Percentiles rank a stretch among this genome's conserved stretches.
Conservation (phyloP, 1,284 basidiomycete genomes). For the Ustilago cynodontis region DNA sequence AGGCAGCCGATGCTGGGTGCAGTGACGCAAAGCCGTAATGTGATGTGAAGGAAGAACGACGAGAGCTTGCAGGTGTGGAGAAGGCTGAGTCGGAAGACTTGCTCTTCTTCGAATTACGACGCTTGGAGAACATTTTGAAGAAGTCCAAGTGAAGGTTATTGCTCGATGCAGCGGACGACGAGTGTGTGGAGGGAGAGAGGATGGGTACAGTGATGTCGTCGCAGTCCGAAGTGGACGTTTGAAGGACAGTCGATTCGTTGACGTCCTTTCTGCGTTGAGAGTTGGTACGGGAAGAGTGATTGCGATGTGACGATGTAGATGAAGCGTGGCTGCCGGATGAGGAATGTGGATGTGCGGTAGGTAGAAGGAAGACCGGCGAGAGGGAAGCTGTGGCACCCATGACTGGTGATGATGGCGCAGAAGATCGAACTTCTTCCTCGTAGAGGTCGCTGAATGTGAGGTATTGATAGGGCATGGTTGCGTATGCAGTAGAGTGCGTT, state of each 20-base stretch:
- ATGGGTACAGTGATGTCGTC: slow-evolving; percentile 19
- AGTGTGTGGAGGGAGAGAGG: slow-evolving; percentile 2
- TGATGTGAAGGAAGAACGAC: slow-evolving; percentile 40
- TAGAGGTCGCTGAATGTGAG: slow-evolving; percentile 55
- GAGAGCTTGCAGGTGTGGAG: slow-evolving; percentile 36
- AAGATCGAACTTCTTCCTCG: slow-evolving; percentile 43
- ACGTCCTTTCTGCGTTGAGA: slow-evolving; percentile 16
- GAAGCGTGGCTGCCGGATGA: slow-evolving; percentile 8
- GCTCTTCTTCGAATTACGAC: slow-evolving; percentile 11
- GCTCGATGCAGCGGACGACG: slow-evolving; percentile 6
- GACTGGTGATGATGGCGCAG: slow-evolving; percentile 45
- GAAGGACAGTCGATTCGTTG: slow-evolving; percentile 17
- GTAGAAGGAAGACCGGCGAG: slow-evolving; percentile 41
- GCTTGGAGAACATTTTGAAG: slow-evolving; percentile 25
- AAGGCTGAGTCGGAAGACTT: slow-evolving; percentile 28
- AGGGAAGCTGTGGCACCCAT: slow-evolving; percentile 22
- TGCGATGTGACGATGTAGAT: background rate
- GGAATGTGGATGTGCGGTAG: slow-evolving; percentile 14
- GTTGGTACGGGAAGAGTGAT: background rate
- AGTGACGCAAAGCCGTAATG: slow-evolving; percentile 26
- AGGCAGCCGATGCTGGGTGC: slow-evolving; percentile 25
- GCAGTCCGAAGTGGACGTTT: slow-evolving; percentile 33
- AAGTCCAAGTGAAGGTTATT: slow-evolving; percentile 24
- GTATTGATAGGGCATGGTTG: slow-evolving; percentile 45
- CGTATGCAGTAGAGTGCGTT: background rate